Base-by-base conservation (phyloP, 257 asterid species). In the Gentiana dahurica region DNA sequence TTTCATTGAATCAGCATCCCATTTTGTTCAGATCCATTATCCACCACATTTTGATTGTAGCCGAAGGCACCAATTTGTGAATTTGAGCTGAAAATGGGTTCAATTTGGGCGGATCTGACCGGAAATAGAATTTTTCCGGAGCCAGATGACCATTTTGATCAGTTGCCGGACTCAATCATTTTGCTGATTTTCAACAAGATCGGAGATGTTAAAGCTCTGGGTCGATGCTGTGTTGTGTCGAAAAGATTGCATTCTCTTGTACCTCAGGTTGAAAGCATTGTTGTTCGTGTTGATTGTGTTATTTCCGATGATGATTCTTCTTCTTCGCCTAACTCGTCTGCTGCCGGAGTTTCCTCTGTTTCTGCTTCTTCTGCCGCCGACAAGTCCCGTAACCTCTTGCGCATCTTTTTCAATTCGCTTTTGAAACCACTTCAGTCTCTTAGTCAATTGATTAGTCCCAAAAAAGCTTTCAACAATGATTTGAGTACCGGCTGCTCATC, bases 231-330 rank as follows among this genome's bases (percentile, higher is more conserved):
- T 64, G 87, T 77, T 49, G 98, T 90, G 59, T 82, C 89, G 13
- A 69, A 53, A 58, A 72, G 96, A 6, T 87, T 90, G 51, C 85
- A 85, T 65, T 72, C 84, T 10, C 81, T 90, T 45, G 89, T 87
- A 9, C 83, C 96, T n/a, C 94, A 81, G 50, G 98, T 90, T 44
- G 95, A 90, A 58, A 74, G 76, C 84, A 84, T 87, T 49, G 69
- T 87, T 4, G 98, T 90, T 52, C 94, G 94, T 12, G 98, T 90
- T 51, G 98, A 90, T 59, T 90, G 98, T 69, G 98, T 90, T 5
- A 84, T 87, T 69, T 90, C 94, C 60, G 96, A 87, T 55, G 97
- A 90, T 36, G 89, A 82, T 37, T 68, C 88, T 6, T 67, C 87
- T 48, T 37, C 77, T 15, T 61, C 66, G 1, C 59, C 84, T 1